phyloP scores from a whole-genome alignment of 2,329 filamentous ascomycete species.

The Pyricularia sp. region DNA sequence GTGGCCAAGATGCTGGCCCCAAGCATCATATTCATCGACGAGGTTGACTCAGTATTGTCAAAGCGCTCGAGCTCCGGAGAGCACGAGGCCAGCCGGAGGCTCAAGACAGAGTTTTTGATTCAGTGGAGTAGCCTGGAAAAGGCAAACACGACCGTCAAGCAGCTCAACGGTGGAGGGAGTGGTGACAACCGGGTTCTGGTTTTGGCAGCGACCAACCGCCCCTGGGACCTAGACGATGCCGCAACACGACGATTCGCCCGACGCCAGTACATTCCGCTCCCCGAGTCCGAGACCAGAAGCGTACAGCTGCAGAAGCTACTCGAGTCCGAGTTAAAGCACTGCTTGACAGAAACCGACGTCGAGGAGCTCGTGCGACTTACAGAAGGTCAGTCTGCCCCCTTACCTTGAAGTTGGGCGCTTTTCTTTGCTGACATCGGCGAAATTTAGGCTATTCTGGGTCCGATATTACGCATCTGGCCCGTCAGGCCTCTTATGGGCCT shows the following conservation, averaged over 20 bases:
- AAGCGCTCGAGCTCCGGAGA: slow-evolving; percentile 72
- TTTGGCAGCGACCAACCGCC: slow-evolving; percentile 86
- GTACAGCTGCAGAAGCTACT: slow-evolving; percentile 68
- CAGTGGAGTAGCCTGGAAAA: slow-evolving; percentile 86
- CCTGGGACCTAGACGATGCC: slow-evolving; percentile 96
- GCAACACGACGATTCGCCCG: slow-evolving; percentile 82
- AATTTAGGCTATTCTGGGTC: slow-evolving; percentile 82
- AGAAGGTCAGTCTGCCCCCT: slow-evolving; percentile 47
- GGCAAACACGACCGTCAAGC: slow-evolving; percentile 74
- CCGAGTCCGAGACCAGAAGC: slow-evolving; percentile 69
- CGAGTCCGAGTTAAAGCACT: slow-evolving; percentile 70
- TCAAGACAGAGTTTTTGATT: slow-evolving; percentile 96
- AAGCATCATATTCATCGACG: slow-evolving; percentile 95
- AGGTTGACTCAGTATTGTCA: slow-evolving; percentile 89
- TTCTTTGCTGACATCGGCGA: slow-evolving; percentile 5
- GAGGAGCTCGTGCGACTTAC: slow-evolving; percentile 63
- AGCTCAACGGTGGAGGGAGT: slow-evolving; percentile 59
- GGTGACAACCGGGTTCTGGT: slow-evolving; percentile 86
- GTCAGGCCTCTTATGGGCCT: slow-evolving; percentile 96
- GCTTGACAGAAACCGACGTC: slow-evolving; percentile 59
- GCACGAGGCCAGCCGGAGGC: slow-evolving; percentile 82
- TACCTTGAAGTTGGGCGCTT: neutral
- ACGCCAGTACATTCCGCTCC: slow-evolving; percentile 89
- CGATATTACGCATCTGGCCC: slow-evolving; percentile 90
- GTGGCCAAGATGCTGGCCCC: slow-evolving; percentile 83